Conservation (phyloP, 2,329 filamentous ascomycete species). For the Phialemonium atrogriseum region DNA sequence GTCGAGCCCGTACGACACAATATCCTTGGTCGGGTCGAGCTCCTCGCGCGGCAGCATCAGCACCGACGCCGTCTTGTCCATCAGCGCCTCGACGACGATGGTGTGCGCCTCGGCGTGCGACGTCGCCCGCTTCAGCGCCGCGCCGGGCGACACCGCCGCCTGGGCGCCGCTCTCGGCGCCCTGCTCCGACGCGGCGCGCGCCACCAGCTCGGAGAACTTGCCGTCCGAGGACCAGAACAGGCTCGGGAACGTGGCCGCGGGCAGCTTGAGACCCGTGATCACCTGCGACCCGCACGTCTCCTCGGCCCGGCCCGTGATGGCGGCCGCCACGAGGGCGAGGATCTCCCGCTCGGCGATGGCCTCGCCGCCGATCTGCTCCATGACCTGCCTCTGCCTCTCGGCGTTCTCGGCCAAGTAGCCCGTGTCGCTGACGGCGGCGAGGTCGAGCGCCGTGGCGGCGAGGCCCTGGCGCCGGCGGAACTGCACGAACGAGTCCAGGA, state of each 20-base stretch:
- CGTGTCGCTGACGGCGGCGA: conserved; percentile 41
- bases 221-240: conserved; percentile 16
- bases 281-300: too few relatives aligned
- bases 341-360: conserved; percentile 44
- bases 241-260: conserved; percentile 8
- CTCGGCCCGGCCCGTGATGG: conserved; percentile 13
- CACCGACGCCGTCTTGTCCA: conserved; percentile 20
- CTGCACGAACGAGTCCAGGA: conserved; percentile 28
- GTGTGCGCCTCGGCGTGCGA: conserved; percentile 17
- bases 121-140: conserved; percentile 18
- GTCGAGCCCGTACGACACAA: conserved; percentile 19
- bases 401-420: conserved; percentile 41
- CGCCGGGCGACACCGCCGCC: conserved; percentile 14
- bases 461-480: conserved; percentile 23
- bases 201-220: conserved; percentile 12
- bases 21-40: conserved; percentile 15
- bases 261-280: conserved; percentile 21
- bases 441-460: conserved; percentile 35
- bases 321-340: conserved; percentile 39
- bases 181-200: conserved; percentile 13
- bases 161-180: conserved; percentile 9
- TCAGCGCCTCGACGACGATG: conserved; percentile 17
- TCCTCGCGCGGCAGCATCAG: conserved; percentile 14
- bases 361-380: conserved; percentile 32
- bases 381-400: conserved; percentile 34